These are phyloP conservation scores for Monosporascus sp. DNA, from an alignment of 2,329 filamentous ascomycete species.

Conservation along the genomic window DNA sequence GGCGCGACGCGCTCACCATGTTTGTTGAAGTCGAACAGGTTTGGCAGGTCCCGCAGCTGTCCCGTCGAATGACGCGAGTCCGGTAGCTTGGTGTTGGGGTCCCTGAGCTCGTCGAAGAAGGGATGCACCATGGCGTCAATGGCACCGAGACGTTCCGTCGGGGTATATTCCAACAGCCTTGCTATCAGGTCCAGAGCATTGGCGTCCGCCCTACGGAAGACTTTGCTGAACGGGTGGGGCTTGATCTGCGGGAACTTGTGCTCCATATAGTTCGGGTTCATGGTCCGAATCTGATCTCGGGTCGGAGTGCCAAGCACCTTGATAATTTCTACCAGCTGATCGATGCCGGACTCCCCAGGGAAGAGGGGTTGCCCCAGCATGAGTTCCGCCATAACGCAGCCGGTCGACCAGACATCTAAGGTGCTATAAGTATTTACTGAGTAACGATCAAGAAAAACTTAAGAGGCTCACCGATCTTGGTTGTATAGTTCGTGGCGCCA, in stretches of 20 bases:
- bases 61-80: conserved; percentile 89
- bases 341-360: conserved; percentile 96
- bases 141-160: conserved; percentile 87
- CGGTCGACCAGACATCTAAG: conserved; percentile 96
- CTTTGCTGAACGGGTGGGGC: conserved; percentile 98
- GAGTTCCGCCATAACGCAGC: conserved; percentile 97
- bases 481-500: conserved; percentile 98
- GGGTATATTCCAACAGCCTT: conserved; percentile 90
- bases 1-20: conserved; percentile 62
- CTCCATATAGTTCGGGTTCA: conserved; percentile 99
- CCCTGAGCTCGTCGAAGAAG: conserved; percentile 95
- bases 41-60: conserved; percentile 73
- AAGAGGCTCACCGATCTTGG: conserved; percentile 83
- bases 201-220: conserved; percentile 91
- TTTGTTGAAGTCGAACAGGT: conserved; percentile 86
- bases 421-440: background rate
- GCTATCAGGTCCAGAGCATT: conserved; percentile 95
- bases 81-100: conserved; percentile 83
- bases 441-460: conserved; percentile 1
- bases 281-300: conserved; percentile 95
- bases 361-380: conserved; percentile 98
- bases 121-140: conserved; percentile 97
- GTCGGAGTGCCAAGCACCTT: conserved; percentile 97
- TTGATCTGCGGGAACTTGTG: conserved; percentile 99
- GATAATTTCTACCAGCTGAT: conserved; percentile 98